phyloP scores from a whole-genome alignment of 139 green algal species.

The Tetraselmis chui region DNA sequence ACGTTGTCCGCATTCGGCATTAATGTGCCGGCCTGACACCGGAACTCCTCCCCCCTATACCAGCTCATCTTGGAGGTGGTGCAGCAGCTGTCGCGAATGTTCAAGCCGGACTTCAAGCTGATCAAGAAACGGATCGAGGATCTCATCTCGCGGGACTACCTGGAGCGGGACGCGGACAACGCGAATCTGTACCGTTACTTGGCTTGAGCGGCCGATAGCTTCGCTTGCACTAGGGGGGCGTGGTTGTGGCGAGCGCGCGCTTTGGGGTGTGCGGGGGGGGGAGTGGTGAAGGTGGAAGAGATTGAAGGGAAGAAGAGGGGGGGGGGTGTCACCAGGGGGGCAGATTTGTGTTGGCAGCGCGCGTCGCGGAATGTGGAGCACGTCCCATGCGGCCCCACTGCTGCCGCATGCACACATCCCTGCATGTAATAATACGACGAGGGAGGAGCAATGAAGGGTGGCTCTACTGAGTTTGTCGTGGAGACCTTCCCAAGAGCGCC shows the following conservation, averaged over 20 bases:
- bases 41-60: background rate
- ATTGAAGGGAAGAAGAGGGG: background rate
- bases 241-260: no score
- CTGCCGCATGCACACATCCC: no score
- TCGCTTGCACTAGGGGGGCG: no score
- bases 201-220: conserved; percentile 12
- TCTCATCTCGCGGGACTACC: conserved; percentile 47
- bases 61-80: conserved; percentile 38
- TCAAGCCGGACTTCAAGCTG: conserved; percentile 56
- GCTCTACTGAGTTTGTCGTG: no score
- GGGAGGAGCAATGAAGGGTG: no score
- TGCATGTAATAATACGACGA: no score
- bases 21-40: background rate
- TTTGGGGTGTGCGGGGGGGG: no score
- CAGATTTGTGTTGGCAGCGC: background rate
- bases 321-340: background rate
- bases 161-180: conserved; percentile 20
- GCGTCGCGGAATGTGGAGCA: background rate
- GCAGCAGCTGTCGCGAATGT: conserved; percentile 42
- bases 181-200: conserved; percentile 3
- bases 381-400: no score
- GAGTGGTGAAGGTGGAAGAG: background rate
- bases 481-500: no score
- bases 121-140: conserved; percentile 61
- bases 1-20: background rate